Evolutionary conservation across 176 grass and related monocot genomes (phyloP), one percentile per base, ranked within the genome.

Genomic region (Dactylis glomerata): DNA sequence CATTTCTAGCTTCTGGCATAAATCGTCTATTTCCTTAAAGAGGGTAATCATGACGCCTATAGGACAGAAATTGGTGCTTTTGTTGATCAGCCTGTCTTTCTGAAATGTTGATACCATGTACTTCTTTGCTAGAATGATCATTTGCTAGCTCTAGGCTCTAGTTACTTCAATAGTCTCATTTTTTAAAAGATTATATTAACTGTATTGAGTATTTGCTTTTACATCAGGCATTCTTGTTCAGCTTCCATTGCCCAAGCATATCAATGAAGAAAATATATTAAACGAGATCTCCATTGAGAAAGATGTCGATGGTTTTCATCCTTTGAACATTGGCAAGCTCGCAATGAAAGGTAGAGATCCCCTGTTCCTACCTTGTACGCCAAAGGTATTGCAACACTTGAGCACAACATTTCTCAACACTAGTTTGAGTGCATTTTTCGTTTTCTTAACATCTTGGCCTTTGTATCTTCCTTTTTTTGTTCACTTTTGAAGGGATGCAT

Each of bases 221-320:
- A 0, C 85, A 68, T 24, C 68, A 98, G 96, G 96, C 5, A 95
- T 98, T 78, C 90, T 98, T 8, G 92, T 98, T 82, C 96, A 98
- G 64, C 93, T 98, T 73, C 96, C 96, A 66, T 83, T 98, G 57
- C 96, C 96, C 67, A 94, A 95, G 76, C 91, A 98, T 84, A 98
- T 95, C 75, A 92, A 98, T 58, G 93, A 98, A 86, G 96, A 96
- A 68, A 98, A 80, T 82, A 89, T 98, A 44, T 47, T 98, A 67
- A 92, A 52, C 6, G 91, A 96, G 72, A 94, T 98, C 5, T 88
- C 78, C 79, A 91, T 98, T 34, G 89, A 96, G 45, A 98, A 98
- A 89, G 96, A 98, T 81, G 96, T 98, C 0, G 96, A 98, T 82
- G 96, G 96, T 28, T 98, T 98, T 83, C 96, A 98, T 90, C 96